Evolutionary conservation across 148 eudicot species (phyloP).

Genomic region (Rhododendron vialii): DNA sequence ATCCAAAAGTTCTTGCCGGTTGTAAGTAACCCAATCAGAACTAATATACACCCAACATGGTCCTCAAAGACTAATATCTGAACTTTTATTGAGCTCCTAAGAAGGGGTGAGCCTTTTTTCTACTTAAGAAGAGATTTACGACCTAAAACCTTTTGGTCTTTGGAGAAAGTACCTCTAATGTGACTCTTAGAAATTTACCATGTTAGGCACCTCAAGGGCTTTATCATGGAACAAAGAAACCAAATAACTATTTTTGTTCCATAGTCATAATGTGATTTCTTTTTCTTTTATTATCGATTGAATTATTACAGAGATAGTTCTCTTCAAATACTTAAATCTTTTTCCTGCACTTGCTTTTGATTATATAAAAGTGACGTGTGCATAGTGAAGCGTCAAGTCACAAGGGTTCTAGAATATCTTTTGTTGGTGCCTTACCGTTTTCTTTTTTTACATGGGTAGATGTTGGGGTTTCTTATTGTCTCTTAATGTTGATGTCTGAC

Average conservation of each 20-base stretch:
- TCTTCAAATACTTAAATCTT: background rate
- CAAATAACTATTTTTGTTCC: background rate
- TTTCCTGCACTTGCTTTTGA: background rate
- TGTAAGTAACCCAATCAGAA: slow-evolving; percentile 35
- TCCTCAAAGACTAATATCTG: background rate
- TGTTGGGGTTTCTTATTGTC: background rate
- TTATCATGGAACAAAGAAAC: background rate
- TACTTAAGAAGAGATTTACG: background rate
- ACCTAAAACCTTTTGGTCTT: background rate
- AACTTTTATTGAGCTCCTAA: background rate
- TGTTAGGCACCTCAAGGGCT: background rate
- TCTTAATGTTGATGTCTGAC: background rate
- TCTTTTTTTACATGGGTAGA: background rate
- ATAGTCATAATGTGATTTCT: background rate
- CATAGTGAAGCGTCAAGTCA: background rate
- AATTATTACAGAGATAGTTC: background rate
- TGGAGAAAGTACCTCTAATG: background rate
- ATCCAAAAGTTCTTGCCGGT: slow-evolving; percentile 80
- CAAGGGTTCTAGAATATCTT: background rate
- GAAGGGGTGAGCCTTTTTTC: background rate
- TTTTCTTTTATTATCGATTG: background rate
- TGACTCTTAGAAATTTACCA: background rate
- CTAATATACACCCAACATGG: background rate
- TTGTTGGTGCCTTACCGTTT: background rate
- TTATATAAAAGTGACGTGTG: background rate